phyloP scores from a whole-genome alignment of 2,329 filamentous ascomycete genomes.

The Colletotrichum ledebouriae region DNA sequence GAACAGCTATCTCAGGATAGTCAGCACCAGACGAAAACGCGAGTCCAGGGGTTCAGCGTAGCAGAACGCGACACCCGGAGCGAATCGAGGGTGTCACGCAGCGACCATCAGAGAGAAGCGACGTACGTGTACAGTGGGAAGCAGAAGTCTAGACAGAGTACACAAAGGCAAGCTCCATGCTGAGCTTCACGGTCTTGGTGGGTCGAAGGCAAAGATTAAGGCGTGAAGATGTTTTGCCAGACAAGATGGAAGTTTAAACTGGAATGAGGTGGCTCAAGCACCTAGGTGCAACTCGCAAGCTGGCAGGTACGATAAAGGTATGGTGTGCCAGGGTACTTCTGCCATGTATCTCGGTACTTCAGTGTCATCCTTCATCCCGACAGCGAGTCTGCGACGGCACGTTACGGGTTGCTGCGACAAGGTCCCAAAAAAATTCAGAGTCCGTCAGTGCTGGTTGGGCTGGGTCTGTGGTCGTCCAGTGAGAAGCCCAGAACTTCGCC shows the following conservation, averaged over 20 bases:
- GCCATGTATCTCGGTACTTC: constrained; percentile 25
- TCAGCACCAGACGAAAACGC: constrained; percentile 45
- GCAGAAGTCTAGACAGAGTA: constrained; percentile 38
- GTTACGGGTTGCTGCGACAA: constrained; percentile 12
- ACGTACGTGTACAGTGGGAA: constrained; percentile 42
- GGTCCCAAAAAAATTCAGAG: constrained; percentile 30
- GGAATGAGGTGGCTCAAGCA: constrained; percentile 33
- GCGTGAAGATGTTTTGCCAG: constrained; percentile 28
- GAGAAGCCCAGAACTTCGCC: constrained; percentile 12
- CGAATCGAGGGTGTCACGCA: not conserved
- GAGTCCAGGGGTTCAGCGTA: constrained; percentile 28
- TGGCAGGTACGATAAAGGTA: constrained; percentile 39
- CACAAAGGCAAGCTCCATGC: constrained; percentile 36
- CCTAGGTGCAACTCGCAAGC: constrained; percentile 35
- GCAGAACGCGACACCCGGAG: constrained; percentile 31
- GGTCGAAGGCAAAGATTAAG: constrained; percentile 30
- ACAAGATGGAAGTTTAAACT: constrained; percentile 19
- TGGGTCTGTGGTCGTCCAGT: constrained; percentile 24
- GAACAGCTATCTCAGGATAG: constrained; percentile 48
- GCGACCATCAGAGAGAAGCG: not conserved
- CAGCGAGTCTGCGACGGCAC: constrained; percentile 2
- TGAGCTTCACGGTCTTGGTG: constrained; percentile 27
- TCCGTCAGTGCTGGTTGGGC: constrained; percentile 31
- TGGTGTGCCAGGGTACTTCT: constrained; percentile 20
- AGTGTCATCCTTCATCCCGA: not conserved